These are phyloP conservation scores for Platanthera zijinensis DNA, from an alignment of 106 monocot genomes.

Conservation along the genomic window DNA sequence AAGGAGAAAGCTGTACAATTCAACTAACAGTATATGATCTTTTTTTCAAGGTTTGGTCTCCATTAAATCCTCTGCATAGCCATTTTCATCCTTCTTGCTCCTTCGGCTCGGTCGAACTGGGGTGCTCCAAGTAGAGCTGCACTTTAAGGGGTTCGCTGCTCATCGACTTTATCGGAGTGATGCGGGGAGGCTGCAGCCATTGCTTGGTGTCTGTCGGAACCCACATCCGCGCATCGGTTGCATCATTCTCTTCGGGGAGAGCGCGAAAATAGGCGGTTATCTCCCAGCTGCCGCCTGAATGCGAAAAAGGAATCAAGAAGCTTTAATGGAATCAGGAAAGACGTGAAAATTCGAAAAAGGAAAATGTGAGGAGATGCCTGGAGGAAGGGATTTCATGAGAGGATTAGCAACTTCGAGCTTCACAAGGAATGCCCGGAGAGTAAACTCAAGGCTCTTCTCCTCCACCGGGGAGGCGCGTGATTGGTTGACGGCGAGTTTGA, in stretches of 20 bases:
- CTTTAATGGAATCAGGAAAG: neutral
- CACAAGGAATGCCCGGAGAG: constrained; percentile 78
- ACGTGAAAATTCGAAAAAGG: neutral
- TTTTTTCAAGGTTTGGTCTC: too few species aligned
- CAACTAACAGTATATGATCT: too few species aligned
- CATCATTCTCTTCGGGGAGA: constrained; percentile 46
- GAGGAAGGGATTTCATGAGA: constrained; percentile 60
- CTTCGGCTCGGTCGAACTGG: constrained; percentile 51
- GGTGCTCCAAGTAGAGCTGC: constrained; percentile 91
- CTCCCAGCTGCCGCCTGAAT: constrained; percentile 72
- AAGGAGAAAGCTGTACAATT: too few species aligned
- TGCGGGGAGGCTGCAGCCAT: constrained; percentile 72
- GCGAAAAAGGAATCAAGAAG: neutral
- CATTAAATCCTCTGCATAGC: neutral
- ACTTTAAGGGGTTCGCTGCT: constrained; percentile 71
- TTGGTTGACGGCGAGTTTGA: constrained; percentile 69
- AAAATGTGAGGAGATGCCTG: constrained; percentile 27
- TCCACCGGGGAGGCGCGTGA: constrained; percentile 42
- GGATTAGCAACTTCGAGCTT: constrained; percentile 68
- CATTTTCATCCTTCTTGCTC: constrained; percentile 1
- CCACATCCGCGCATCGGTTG: constrained; percentile 49
- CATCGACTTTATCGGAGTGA: constrained; percentile 95
- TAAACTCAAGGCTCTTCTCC: constrained; percentile 57
- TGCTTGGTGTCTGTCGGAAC: constrained; percentile 86
- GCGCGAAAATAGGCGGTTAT: constrained; percentile 67